These are phyloP conservation scores for Ceratobasidium sp. DNA, from an alignment of 1,284 basidiomycete species.

Conservation along the genomic window DNA sequence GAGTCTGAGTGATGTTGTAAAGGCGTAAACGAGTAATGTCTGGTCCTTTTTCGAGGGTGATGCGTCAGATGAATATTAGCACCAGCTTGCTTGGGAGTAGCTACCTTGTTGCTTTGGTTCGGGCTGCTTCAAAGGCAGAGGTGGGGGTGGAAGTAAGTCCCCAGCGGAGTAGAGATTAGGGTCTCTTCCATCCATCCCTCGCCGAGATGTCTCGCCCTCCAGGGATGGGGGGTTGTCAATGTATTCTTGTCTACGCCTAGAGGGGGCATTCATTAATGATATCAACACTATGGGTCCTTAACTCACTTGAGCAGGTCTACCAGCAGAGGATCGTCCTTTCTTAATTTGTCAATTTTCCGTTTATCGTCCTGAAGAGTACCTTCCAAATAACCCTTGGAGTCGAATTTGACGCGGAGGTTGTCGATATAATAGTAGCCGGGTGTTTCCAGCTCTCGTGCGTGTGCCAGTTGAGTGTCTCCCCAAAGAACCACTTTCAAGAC, in stretches of 20 bases:
- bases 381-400: conserved; percentile 29
- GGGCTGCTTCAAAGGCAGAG: neutral
- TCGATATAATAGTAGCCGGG: conserved; percentile 32
- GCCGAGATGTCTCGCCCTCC: neutral
- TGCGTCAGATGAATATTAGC: neutral
- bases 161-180: conserved; percentile 20
- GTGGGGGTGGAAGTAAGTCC: conserved; percentile 20
- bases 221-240: conserved; percentile 2
- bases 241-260: conserved; percentile 28
- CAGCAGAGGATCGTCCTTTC: conserved; percentile 24
- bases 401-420: conserved; percentile 32
- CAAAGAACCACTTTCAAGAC: conserved; percentile 33
- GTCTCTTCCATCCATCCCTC: neutral
- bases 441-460: conserved; percentile 13
- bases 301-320: conserved; percentile 25
- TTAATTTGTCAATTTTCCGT: conserved; percentile 25
- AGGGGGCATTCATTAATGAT: too few species aligned
- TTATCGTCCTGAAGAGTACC: conserved; percentile 29
- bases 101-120: conserved; percentile 1
- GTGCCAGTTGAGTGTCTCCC: conserved; percentile 20
- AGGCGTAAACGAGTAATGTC: conserved; percentile 10
- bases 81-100: neutral
- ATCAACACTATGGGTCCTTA: too few species aligned
- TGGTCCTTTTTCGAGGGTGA: neutral
- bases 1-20: conserved; percentile 28